These are phyloP conservation scores for Dothistroma pini DNA, from an alignment of 2,329 filamentous ascomycete species.

Conservation along the genomic window DNA sequence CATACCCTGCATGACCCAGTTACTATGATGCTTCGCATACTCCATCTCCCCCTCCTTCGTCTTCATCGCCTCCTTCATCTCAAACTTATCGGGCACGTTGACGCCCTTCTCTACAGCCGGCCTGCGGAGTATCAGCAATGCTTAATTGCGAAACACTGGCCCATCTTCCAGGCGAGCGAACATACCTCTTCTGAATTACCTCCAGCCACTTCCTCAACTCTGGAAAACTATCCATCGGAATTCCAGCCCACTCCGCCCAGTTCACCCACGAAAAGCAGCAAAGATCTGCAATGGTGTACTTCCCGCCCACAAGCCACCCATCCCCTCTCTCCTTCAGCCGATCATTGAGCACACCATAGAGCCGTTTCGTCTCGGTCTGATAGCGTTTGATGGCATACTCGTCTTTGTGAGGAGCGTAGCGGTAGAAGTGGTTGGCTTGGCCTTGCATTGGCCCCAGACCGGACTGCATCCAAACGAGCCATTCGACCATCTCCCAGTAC, in stretches of 20 bases:
- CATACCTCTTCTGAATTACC: slow-evolving; percentile 33
- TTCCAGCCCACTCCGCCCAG: slow-evolving; percentile 40
- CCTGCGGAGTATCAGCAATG: too few relatives aligned
- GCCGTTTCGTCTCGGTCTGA: slow-evolving; percentile 46
- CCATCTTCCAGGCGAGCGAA: too few relatives aligned
- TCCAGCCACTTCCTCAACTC: slow-evolving; percentile 33
- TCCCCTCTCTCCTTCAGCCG: slow-evolving; percentile 29
- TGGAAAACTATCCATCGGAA: slow-evolving; percentile 30
- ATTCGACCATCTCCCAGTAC: slow-evolving; percentile 44
- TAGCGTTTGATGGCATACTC: slow-evolving; percentile 48
- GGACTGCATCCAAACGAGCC: slow-evolving; percentile 47
- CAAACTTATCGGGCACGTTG: slow-evolving; percentile 37
- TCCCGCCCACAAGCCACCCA: slow-evolving; percentile 44
- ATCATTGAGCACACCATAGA: slow-evolving; percentile 46
- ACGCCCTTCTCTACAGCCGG: slow-evolving; percentile 34
- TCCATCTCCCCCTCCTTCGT: slow-evolving; percentile 37
- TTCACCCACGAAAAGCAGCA: slow-evolving; percentile 47
- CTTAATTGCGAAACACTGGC: too few relatives aligned
- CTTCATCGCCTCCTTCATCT: slow-evolving; percentile 39
- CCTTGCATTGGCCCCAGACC: slow-evolving; percentile 42
- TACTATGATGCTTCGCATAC: slow-evolving; percentile 37
- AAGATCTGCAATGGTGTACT: slow-evolving; percentile 49
- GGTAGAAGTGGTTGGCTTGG: slow-evolving; percentile 49
- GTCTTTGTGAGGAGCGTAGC: slow-evolving; percentile 43
- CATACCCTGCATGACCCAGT: slow-evolving; percentile 37